These are phyloP conservation scores for Neofusicoccum parvum DNA, from an alignment of 2,329 filamentous ascomycete genomes.

Conservation along the genomic window DNA sequence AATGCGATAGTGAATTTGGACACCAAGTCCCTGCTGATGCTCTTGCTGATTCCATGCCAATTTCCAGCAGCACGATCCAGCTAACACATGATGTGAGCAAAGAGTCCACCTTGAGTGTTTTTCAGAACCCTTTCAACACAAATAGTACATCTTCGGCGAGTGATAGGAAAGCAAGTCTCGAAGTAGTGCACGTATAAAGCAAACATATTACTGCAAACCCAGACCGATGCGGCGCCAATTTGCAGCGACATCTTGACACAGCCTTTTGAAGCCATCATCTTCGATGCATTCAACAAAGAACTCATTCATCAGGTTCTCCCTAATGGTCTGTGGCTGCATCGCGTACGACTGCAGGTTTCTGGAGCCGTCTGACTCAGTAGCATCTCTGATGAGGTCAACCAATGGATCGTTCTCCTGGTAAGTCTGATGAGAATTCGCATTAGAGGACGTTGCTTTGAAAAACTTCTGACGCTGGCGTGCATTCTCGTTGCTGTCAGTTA, in stretches of 20 bases:
- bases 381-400: not conserved
- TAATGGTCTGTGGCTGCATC: conserved; percentile 42
- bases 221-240: conserved; percentile 54
- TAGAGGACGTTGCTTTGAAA: not conserved
- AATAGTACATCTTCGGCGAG: too few relatives aligned
- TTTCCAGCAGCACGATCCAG: too few relatives aligned
- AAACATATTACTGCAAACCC: conserved; percentile 24
- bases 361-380: not conserved
- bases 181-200: too few relatives aligned
- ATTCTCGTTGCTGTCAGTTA: not conserved
- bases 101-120: too few relatives aligned
- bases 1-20: too few relatives aligned
- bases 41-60: too few relatives aligned
- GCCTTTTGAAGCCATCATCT: conserved; percentile 51
- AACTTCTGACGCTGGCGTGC: not conserved
- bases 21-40: too few relatives aligned
- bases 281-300: conserved; percentile 55
- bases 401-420: not conserved
- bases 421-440: too few relatives aligned
- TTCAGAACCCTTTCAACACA: too few relatives aligned
- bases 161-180: too few relatives aligned
- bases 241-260: conserved; percentile 54
- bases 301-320: conserved; percentile 48
- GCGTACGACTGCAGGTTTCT: conserved; percentile 33
- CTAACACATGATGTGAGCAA: too few relatives aligned